Base-by-base conservation (phyloP, 805 yeast genomes). In the Phaffomyces opuntiae region DNA sequence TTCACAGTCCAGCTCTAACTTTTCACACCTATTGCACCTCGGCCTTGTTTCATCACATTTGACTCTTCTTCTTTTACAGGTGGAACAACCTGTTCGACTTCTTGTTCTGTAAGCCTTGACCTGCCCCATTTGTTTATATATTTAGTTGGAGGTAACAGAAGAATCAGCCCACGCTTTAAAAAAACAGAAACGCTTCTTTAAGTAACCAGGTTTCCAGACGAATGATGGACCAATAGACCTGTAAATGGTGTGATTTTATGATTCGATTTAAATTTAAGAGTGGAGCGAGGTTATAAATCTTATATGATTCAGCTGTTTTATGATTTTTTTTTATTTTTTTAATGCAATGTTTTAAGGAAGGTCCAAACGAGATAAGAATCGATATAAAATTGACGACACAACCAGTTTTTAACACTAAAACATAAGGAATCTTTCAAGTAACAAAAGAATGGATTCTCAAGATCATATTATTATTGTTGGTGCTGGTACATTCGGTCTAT, bases 11-110 rank as follows among this genome's bases (percentile, higher is more conserved):
- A 62, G 37, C 1, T 50, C 47, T 32, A 61, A 45, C 40, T 63
- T 53, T 7, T 14, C n/a, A 45, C 72, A 68, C 14, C 60, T 55
- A 6, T 14, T 24, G 45, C 73, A 69, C 7, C 34, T 43, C 2
- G 72, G 72, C 17, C 59, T 66, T 1, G 52, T 36, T 50, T 69
- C 64, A 42, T 63, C 66, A 49, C 80, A 75, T 55, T 75, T 75
- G 49, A 75, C 78, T 40, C 77, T 61, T 41, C 81, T 61, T 43
- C 63, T 62, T 54, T 74, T 74, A 59, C 80, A 75, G 31, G 73
- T 72, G 19, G 69, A 63, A 49, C 80, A 75, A 7, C 80, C 80
- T 9, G 63, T 70, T 60, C 59, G 63, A 49, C 62, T 70, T 58
- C 62, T 61, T 51, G 54, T 14, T 9, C 48, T 44, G 40, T 50